These are phyloP conservation scores for Sarocladium oryzae DNA, from an alignment of 2,329 filamentous ascomycete genomes.

Conservation along the genomic window DNA sequence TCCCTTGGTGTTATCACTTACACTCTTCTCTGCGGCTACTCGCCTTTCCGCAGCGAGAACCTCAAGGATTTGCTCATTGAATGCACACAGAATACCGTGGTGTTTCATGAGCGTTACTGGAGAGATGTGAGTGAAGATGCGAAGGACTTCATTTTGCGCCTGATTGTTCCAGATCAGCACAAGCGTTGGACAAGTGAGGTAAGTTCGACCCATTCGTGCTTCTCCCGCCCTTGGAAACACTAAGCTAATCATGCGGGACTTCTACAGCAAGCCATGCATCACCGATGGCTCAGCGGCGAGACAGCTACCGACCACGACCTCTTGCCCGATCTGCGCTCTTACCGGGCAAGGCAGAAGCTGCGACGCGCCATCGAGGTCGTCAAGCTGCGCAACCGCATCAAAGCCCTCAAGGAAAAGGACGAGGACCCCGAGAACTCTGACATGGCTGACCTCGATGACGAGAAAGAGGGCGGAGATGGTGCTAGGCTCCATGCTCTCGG, in stretches of 20 bases:
- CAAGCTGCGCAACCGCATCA: conserved; percentile 93
- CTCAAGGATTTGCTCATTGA: conserved; percentile 90
- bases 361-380: conserved; percentile 92
- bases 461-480: conserved; percentile 21
- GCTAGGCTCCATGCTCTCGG: conserved; percentile 11
- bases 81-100: conserved; percentile 73
- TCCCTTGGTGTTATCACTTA: conserved; percentile 98
- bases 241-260: neutral
- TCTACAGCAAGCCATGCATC: conserved; percentile 64
- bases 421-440: conserved; percentile 73
- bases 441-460: conserved; percentile 54
- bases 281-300: conserved; percentile 86
- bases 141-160: conserved; percentile 82
- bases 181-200: conserved; percentile 74
- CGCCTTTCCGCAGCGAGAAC: conserved; percentile 93
- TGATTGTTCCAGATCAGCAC: conserved; percentile 73
- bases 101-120: conserved; percentile 98
- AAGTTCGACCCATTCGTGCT: conserved; percentile 21
- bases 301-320: conserved; percentile 94
- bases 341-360: conserved; percentile 85
- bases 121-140: conserved; percentile 93
- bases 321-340: conserved; percentile 83
- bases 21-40: conserved; percentile 95
- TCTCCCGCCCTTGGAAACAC: neutral
- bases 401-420: conserved; percentile 87